These are phyloP conservation scores for Aspergillus luchuensis DNA, from an alignment of 2,329 filamentous ascomycete genomes.

Conservation along the genomic window DNA sequence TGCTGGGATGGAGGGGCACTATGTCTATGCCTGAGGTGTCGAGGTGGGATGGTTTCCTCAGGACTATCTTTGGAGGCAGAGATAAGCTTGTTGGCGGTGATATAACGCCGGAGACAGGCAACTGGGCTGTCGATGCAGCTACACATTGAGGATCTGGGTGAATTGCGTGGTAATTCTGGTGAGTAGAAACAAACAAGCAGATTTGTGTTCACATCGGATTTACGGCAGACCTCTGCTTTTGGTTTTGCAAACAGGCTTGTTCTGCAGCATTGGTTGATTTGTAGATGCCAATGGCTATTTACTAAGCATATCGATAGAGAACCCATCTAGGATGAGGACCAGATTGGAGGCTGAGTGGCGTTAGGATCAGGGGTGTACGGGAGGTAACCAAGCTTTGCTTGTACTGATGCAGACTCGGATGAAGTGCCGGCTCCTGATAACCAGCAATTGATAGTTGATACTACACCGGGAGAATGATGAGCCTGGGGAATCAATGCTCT, in stretches of 20 bases:
- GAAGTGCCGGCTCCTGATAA: neutral
- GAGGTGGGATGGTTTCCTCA: neutral
- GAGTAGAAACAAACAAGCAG: neutral
- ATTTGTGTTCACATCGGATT: neutral
- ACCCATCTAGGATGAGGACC: neutral
- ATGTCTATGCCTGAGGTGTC: neutral
- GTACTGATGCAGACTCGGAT: neutral
- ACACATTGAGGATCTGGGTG: neutral
- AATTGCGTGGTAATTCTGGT: neutral
- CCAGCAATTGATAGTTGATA: too few relatives aligned
- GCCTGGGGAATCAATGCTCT: too few relatives aligned
- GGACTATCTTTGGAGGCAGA: neutral
- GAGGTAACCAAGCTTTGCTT: neutral
- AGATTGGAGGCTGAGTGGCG: neutral
- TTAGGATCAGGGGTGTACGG: neutral
- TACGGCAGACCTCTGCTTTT: neutral
- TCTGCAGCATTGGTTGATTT: neutral
- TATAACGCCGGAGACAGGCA: neutral
- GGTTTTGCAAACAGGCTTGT: neutral
- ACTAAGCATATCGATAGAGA: neutral
- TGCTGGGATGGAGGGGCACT: neutral
- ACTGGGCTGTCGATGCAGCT: neutral
- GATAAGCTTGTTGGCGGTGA: neutral
- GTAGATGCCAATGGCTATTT: neutral
- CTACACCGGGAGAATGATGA: too few relatives aligned